Base-by-base conservation (phyloP, 164 flowering plant species). In the Berberis thunbergii region DNA sequence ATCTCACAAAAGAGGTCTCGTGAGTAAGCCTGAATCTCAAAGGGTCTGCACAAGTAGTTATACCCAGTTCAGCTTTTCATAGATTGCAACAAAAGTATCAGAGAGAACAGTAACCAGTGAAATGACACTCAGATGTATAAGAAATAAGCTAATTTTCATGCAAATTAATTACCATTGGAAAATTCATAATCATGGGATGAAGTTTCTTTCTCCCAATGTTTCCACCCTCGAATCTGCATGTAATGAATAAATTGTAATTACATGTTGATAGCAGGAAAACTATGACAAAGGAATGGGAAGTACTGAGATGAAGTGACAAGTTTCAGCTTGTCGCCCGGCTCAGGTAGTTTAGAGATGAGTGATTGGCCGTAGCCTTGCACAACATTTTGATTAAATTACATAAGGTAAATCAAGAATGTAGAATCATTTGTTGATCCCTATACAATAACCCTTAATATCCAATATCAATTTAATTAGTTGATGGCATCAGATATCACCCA, bases 11-110 rank as follows among this genome's bases (percentile, higher is more conserved):
- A 63, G 99, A 89, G 68, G 97, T 95, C 79, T 95, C 85, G 72
- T 89, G 98, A 63, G 92, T 83, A 67, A 95, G 90, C 77, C 99
- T 84, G 76, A 95, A 89, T 77, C 99, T 85, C 57, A 94, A 72
- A 73, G 91, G 91, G 86, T 95, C 99, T 95, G 89, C 70, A 62
- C 41, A 40, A 53, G 26, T 52, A 42, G 9, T 50, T 49, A 41
- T 49, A 6, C 43, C 54, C 38, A 52, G 45, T 52, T 63, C 45
- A 63, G 65, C 9, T 6, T 52, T 9, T 44, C 12, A 60, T 10
- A 38, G 45, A 60, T 11, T 13, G 3, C 41, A 60, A 13, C 6
- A 2, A 38, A 45, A 60, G 10, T 26, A 60, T 60, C 4, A 43
- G 7, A 4, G 50, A 60, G 45, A 59, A 11, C 12, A 57, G 7